Percentiles rank a stretch among this genome's conserved stretches.
These are phyloP conservation scores for Penstemon davidsonii DNA, from an alignment of 257 asterid genomes.

Conservation along the genomic window DNA sequence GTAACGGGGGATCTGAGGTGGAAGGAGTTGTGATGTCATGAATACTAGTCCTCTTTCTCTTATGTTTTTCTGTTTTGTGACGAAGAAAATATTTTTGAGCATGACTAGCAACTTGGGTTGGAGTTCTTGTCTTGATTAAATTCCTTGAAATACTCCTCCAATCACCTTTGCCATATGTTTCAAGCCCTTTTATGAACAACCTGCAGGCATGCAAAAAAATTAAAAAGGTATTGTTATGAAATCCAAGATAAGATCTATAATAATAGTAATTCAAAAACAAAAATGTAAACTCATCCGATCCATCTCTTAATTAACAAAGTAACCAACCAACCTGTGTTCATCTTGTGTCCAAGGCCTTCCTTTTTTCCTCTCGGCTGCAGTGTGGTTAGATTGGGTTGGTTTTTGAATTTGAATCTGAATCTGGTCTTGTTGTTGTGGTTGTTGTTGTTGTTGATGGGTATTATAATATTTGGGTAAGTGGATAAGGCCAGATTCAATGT, in stretches of 20 bases:
- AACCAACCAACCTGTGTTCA: slow-evolving; percentile 12
- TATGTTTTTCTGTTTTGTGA: neutral
- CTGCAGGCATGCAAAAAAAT: slow-evolving; percentile 11
- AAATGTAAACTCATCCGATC: neutral
- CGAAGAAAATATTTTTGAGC: slow-evolving; percentile 28
- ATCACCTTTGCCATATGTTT: slow-evolving; percentile 26
- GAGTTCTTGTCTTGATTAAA: slow-evolving; percentile 28
- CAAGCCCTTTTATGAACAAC: slow-evolving; percentile 31
- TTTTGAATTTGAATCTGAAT: neutral
- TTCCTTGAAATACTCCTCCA: slow-evolving; percentile 34
- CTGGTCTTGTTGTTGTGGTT: neutral
- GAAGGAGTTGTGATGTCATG: slow-evolving; percentile 15
- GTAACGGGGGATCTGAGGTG: neutral
- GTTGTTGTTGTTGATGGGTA: no score
- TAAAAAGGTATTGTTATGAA: no score
- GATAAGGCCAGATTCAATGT: slow-evolving; percentile 22
- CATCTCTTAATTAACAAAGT: neutral
- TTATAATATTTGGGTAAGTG: slow-evolving; percentile 6
- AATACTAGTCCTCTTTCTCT: slow-evolving; percentile 19
- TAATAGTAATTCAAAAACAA: neutral
- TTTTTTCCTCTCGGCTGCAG: neutral
- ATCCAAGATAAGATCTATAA: no score
- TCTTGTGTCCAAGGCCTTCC: slow-evolving; percentile 30
- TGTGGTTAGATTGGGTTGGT: neutral
- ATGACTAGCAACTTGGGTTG: neutral